These are phyloP conservation scores for Pulchroboletus neoregius DNA, from an alignment of 1,284 basidiomycete genomes.

Conservation along the genomic window DNA sequence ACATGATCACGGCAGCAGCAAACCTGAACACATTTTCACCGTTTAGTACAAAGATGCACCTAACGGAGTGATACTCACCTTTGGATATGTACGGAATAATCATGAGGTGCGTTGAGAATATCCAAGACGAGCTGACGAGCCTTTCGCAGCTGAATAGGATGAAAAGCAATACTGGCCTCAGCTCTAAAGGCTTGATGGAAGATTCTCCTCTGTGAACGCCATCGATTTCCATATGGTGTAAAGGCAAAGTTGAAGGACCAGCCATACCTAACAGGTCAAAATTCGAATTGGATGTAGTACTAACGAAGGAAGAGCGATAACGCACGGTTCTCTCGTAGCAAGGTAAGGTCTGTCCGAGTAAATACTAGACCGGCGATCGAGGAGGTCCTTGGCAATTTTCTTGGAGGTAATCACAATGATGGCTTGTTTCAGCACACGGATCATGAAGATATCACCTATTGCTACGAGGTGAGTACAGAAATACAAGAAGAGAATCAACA, in stretches of 20 bases:
- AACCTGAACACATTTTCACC: constrained; percentile 10
- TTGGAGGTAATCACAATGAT: constrained; percentile 24
- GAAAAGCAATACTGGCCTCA: constrained; percentile 18
- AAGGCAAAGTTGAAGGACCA: constrained; percentile 25
- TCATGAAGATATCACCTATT: constrained; percentile 23
- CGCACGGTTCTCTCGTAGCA: constrained; percentile 24
- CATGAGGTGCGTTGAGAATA: constrained; percentile 15
- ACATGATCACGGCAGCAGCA: constrained; percentile 24
- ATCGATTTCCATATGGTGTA: constrained; percentile 18
- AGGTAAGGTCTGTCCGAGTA: constrained; percentile 29
- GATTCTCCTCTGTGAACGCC: constrained; percentile 25
- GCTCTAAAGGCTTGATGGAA: constrained; percentile 30
- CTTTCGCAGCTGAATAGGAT: constrained; percentile 23
- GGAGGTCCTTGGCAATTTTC: constrained; percentile 24
- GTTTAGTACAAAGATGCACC: neutral
- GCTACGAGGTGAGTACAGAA: neutral
- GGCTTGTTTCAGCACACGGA: constrained; percentile 23
- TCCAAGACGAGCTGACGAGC: constrained; percentile 18
- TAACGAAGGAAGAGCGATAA: neutral
- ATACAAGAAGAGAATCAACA: neutral
- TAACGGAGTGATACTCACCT: neutral
- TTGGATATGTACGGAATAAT: constrained; percentile 22
- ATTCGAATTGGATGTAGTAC: neutral
- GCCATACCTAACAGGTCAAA: constrained; percentile 21
- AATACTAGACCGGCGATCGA: constrained; percentile 23